Percentiles rank a stretch among this genome's conserved stretches.
Conservation (phyloP, 352 stramenopile genomes). For the Phytophthora brassicae region DNA sequence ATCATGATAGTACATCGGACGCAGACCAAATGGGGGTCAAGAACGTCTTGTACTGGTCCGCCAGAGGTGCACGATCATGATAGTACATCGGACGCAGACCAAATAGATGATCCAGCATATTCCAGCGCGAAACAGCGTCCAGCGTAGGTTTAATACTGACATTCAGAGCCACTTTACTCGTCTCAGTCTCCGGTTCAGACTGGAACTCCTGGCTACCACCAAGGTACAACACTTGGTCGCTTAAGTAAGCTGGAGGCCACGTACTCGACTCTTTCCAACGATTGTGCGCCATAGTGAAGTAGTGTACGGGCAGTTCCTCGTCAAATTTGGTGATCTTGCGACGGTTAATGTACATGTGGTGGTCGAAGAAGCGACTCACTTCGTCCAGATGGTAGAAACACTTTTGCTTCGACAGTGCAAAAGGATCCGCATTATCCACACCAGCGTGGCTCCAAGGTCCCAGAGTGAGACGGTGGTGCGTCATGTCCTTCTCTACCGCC, state of each 20-base stretch:
- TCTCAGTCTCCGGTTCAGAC: constrained; percentile 40
- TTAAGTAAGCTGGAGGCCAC: constrained; percentile 69
- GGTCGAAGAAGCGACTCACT: constrained; percentile 84
- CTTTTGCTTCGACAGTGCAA: constrained; percentile 79
- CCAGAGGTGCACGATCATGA: constrained; percentile 62
- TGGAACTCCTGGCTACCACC: constrained; percentile 51
- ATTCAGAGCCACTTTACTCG: constrained; percentile 38
- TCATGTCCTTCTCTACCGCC: constrained; percentile 37
- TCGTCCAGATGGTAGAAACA: constrained; percentile 85
- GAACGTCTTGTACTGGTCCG: constrained; percentile 61
- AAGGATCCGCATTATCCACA: constrained; percentile 81
- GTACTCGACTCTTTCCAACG: constrained; percentile 64
- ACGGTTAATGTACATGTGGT: constrained; percentile 75
- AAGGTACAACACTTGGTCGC: constrained; percentile 55
- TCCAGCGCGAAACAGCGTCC: constrained; percentile 68
- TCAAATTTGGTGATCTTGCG: constrained; percentile 56
- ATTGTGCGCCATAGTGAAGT: constrained; percentile 77
- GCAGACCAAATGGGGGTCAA: constrained; percentile 64
- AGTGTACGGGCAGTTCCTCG: constrained; percentile 76
- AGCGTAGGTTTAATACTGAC: constrained; percentile 45
- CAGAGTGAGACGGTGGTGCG: constrained; percentile 68
- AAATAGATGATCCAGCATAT: constrained; percentile 74
- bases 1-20: constrained; percentile 82
- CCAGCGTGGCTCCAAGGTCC: constrained; percentile 83
- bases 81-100: constrained; percentile 77